Base-by-base conservation (phyloP, 2,329 filamentous ascomycete species). In the Penicillium expansum region DNA sequence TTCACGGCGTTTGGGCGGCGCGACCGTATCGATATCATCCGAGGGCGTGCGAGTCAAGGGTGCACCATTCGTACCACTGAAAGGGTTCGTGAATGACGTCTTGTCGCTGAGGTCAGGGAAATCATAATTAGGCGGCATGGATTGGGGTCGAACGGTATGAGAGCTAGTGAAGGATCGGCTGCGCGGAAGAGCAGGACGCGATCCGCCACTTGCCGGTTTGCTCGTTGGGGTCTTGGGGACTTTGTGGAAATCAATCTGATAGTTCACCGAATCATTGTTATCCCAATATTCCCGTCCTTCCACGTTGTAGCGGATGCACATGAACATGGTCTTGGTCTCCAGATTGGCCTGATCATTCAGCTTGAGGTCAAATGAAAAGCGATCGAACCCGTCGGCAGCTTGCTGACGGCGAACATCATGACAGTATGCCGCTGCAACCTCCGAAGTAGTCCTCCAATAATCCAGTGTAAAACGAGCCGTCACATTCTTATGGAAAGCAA, bases 371-470 rank as follows among this genome's bases (percentile, higher is more conserved):
- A 99, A 99, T 70, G 87, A 90, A 78, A 99, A 99, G 38, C 91
- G 86, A 73, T 99, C 94, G 66, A 88, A 88, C 47, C 88, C 86
- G 65, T 88, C 82, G 22, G 84, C 78, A 13, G 64, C 57, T 41
- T 88, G 84, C 64, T 84, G 84, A 29, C 85, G 85, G 42, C 86
- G 85, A 44, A 93, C 83, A 75, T 94, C 90, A 60, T 90, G 85
- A 71, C 87, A 88, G 77, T 85, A 99, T 67, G 97, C 92, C n/a
- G 91, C 93, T 37, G 83, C 82, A 1, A 97, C 89, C 72, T 99
- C 94, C 0, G 94, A 99, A 0, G 92, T 95, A 0, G 94, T 99
- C 82, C 96, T 96, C 94, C 94, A 99, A 77, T 96, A 94, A 74
- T 99, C 94, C 45, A 97, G 83, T 0, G 94, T 99, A 74, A 99